Percentiles rank a stretch among this genome's conserved stretches.
Evolutionary conservation across 306 rosid genomes (phyloP).

Genomic region (Trifolium subterraneum): DNA sequence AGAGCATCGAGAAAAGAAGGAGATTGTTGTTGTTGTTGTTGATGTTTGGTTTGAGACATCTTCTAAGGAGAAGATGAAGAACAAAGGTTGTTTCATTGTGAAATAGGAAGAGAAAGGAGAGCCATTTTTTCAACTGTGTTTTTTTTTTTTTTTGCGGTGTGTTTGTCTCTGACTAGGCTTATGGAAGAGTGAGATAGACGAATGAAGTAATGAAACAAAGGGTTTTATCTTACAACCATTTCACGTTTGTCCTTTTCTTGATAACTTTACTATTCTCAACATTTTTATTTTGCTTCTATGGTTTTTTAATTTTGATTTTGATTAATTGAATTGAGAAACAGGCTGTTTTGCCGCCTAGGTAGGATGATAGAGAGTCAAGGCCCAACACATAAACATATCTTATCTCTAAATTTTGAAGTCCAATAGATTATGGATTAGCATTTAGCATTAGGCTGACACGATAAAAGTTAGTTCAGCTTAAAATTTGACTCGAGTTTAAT

Average conservation of each 20-base stretch:
- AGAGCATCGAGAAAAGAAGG: constrained; percentile 60
- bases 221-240: constrained; percentile 61
- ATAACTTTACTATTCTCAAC: constrained; percentile 19
- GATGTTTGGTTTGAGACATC: constrained; percentile 59
- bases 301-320: background rate
- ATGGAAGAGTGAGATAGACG: constrained; percentile 32
- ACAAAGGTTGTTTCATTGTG: constrained; percentile 45
- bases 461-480: no score
- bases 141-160: no score
- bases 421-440: no score
- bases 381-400: background rate
- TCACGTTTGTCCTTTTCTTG: constrained; percentile 63
- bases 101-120: constrained; percentile 23
- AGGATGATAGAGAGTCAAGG: background rate
- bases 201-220: constrained; percentile 49
- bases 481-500: no score
- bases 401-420: background rate
- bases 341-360: constrained; percentile 38
- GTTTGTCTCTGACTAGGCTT: constrained; percentile 43
- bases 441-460: no score
- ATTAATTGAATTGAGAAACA: constrained; percentile 11
- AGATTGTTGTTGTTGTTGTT: constrained; percentile 46
- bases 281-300: background rate
- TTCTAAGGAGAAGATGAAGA: constrained; percentile 59
- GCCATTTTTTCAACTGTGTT: constrained; percentile 54